Percentiles rank a stretch among this genome's conserved stretches.
Conservation (phyloP, 2,329 filamentous ascomycete genomes). For the Orbilia brochopaga region DNA sequence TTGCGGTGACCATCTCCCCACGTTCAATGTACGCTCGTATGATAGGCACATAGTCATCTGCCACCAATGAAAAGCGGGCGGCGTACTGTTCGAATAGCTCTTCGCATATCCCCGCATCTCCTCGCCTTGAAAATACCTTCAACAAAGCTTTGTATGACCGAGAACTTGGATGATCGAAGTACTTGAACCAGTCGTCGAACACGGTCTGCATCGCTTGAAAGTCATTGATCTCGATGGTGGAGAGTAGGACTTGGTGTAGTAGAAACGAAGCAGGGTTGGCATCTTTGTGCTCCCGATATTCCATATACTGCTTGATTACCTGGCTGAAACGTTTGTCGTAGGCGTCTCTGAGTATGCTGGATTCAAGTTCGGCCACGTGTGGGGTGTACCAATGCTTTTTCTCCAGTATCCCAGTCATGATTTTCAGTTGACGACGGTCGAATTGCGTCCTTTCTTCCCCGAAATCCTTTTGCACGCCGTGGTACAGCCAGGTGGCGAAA, state of each 20-base stretch:
- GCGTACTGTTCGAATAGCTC: conserved; percentile 60
- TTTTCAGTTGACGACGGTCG: conserved; percentile 1
- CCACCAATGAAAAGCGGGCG: conserved; percentile 44
- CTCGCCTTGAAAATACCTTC: conserved; percentile 60
- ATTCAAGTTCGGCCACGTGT: conserved; percentile 21
- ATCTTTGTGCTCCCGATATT: conserved; percentile 49
- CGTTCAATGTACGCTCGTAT: conserved; percentile 74
- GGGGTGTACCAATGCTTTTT: conserved; percentile 17
- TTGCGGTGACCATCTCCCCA: conserved; percentile 68
- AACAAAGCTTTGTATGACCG: conserved; percentile 57
- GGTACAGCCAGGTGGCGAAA: conserved; percentile 29
- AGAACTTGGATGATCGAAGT: conserved; percentile 54
- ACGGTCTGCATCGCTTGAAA: conserved; percentile 57
- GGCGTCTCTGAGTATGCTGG: conserved; percentile 21
- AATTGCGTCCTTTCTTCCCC: background rate
- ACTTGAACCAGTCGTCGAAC: conserved; percentile 57
- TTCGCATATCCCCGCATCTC: conserved; percentile 60
- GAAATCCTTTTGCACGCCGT: conserved; percentile 16
- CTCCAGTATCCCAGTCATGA: background rate
- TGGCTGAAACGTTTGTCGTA: conserved; percentile 31
- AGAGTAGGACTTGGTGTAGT: conserved; percentile 56
- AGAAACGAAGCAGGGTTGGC: conserved; percentile 26
- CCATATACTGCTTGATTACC: conserved; percentile 49
- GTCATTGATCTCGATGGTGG: conserved; percentile 56
- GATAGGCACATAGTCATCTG: conserved; percentile 63